Conservation (phyloP, 2,329 filamentous ascomycete genomes). For the Fusarium devonianum region DNA sequence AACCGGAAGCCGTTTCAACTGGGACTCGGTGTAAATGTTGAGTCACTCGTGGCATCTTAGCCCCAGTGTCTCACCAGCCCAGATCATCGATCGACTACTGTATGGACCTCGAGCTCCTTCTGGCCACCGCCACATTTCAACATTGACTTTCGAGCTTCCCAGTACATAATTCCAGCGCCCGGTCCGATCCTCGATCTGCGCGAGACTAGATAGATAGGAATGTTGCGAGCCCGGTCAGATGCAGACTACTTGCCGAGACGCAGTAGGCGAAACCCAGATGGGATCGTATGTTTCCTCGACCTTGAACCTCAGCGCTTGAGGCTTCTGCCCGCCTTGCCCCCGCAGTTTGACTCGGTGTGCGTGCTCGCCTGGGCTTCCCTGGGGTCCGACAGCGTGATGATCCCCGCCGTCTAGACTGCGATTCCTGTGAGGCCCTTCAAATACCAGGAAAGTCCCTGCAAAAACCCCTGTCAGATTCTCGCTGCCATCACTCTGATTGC, state of each 20-base stretch:
- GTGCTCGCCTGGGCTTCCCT: conserved; percentile 20
- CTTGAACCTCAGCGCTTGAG: conserved; percentile 4
- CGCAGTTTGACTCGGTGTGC: conserved; percentile 26
- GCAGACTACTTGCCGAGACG: conserved; percentile 13
- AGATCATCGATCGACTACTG: conserved; percentile 8
- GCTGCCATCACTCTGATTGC: conserved; percentile 35
- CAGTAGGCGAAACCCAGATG: conserved; percentile 19
- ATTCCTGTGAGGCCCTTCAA: conserved; percentile 33
- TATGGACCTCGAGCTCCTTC: conserved; percentile 1
- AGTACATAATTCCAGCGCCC: conserved; percentile 2
- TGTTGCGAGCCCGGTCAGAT: conserved; percentile 14
- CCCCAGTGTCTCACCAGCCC: conserved; percentile 13
- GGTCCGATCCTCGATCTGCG: conserved; percentile 7
- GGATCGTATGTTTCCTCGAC: conserved; percentile 36
- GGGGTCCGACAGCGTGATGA: conserved; percentile 34
- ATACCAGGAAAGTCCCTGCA: conserved; percentile 26
- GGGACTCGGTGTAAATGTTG: conserved; percentile 24
- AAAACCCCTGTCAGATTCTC: conserved; percentile 25
- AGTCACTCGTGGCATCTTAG: conserved; percentile 33
- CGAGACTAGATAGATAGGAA: background rate
- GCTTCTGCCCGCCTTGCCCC: conserved; percentile 14
- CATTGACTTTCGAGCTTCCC: conserved; percentile 1
- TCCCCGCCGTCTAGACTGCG: conserved; percentile 29
- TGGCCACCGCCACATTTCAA: conserved; percentile 16
- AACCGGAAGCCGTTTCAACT: conserved; percentile 33